Base-by-base conservation (phyloP, 768 basidiomycete genomes). In the Tulasnella sp. region DNA sequence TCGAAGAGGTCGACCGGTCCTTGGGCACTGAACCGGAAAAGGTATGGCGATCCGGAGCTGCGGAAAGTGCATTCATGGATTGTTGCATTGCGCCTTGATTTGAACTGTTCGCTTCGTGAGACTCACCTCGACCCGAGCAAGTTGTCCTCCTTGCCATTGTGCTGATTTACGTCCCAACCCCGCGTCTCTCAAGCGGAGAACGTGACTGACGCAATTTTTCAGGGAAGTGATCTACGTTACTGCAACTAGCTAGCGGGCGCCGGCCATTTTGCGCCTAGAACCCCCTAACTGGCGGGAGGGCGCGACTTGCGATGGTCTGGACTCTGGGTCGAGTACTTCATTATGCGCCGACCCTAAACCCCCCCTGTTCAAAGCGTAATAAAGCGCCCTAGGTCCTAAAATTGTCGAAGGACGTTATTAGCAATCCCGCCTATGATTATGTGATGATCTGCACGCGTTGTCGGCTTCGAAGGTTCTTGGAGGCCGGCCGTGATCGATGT, bases 81-180 rank as follows among this genome's bases (percentile, higher is more conserved):
- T n/a, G 52, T 7, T 52, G 52, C 52, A 52, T 24, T 21, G 52
- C 21, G 52, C 34, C 34, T 34, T 68, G 12, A 36, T 36, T 68
- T 34, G 62, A 68, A 36, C 62, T n/a, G 62, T 19, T 36, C 31
- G 62, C 4, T 68, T 68, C 27, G 31, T 68, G 62, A 68, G n/a
- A 27, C 34, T 34, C 12, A 34, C 58, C 31, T 62, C 58, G 62
- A 36, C 16, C 62, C 10, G 58, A 27, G 58, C 58, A 18, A 27
- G 9, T 68, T 68, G 62, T 68, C 62, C 62, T 34, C 1, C 10
- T 2, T 36, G 62, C 62, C 34, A 36, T 68, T 68, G 27, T 68
- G 62, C 62, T 10, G 62, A 68, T 68, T 68, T 68, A 68, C 62
- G 62, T 68, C 62, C 16, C 31, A 68, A 68, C 62, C 62, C 62